Evolutionary conservation across 2,329 filamentous ascomycete species (phyloP).

Genomic region (Phialophora tarda): DNA sequence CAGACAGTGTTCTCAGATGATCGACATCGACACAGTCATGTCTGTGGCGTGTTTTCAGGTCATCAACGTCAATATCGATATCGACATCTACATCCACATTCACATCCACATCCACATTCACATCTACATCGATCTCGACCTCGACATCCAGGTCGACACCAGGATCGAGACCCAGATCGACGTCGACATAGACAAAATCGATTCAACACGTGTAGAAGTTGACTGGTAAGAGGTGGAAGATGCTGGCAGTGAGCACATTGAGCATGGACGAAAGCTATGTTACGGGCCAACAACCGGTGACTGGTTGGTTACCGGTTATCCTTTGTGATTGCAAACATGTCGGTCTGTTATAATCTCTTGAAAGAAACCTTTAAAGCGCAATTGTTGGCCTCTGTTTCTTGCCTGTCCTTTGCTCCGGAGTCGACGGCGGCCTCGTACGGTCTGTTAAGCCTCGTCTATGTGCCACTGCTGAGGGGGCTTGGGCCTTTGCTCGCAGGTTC

Average conservation of each 20-base stretch:
- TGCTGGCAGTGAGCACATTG: not conserved
- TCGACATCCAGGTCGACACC: too few relatives aligned
- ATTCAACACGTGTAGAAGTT: not conserved
- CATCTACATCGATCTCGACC: too few relatives aligned
- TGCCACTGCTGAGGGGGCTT: not conserved
- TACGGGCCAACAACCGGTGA: not conserved
- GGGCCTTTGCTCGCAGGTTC: not conserved
- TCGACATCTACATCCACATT: too few relatives aligned
- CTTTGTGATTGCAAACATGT: not conserved
- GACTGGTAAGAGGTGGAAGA: not conserved
- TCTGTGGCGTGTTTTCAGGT: too few relatives aligned
- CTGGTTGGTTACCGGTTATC: not conserved
- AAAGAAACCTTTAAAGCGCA: not conserved
- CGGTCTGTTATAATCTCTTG: not conserved
- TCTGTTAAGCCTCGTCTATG: not conserved
- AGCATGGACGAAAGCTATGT: not conserved
- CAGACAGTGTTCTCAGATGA: too few relatives aligned
- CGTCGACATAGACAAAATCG: too few relatives aligned
- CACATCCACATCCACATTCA: too few relatives aligned
- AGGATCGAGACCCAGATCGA: too few relatives aligned
- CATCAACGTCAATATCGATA: too few relatives aligned
- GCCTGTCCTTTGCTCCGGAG: not conserved
- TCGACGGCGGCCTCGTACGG: not conserved
- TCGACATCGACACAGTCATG: too few relatives aligned
- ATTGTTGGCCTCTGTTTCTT: not conserved